Evolutionary conservation across 345 rosid genomes (phyloP).

Genomic region (Arabis alpina): DNA sequence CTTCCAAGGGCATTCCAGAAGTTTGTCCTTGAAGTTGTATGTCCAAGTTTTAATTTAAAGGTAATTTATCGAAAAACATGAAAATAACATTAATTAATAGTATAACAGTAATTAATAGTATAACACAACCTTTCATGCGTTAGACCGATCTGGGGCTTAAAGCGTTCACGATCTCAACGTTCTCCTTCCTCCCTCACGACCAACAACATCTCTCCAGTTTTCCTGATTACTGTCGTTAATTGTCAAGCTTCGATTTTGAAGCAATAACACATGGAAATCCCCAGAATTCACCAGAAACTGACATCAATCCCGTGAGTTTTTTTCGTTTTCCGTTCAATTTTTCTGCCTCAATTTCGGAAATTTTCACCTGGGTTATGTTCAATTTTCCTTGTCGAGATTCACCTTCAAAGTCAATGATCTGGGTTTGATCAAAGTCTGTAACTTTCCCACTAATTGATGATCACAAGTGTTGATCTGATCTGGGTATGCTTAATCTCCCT

Average conservation of each 20-base stretch:
- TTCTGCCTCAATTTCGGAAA: neutral
- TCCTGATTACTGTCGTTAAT: constrained; percentile 6
- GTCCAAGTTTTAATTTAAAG: too few species aligned
- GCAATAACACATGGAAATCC: neutral
- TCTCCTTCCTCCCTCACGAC: constrained; percentile 26
- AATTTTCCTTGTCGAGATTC: constrained; percentile 11
- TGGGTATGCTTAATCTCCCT: constrained; percentile 54
- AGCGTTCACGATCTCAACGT: neutral
- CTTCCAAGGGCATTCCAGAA: too few species aligned
- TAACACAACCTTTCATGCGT: too few species aligned
- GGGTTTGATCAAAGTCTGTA: constrained; percentile 34
- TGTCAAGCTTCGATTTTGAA: constrained; percentile 10
- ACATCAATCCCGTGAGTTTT: constrained; percentile 33
- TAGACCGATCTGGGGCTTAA: constrained; percentile 31
- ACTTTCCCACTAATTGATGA: constrained; percentile 26
- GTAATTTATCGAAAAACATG: too few species aligned
- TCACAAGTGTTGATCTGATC: constrained; percentile 38
- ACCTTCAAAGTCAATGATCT: constrained; percentile 24
- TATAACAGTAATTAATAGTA: too few species aligned
- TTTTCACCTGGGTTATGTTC: constrained; percentile 35
- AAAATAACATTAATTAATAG: too few species aligned
- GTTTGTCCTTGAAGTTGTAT: too few species aligned
- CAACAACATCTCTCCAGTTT: constrained; percentile 5
- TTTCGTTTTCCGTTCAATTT: neutral
- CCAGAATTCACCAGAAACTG: constrained; percentile 16